Conservation (phyloP, 768 basidiomycete genomes). For the Serendipita vermifera region DNA sequence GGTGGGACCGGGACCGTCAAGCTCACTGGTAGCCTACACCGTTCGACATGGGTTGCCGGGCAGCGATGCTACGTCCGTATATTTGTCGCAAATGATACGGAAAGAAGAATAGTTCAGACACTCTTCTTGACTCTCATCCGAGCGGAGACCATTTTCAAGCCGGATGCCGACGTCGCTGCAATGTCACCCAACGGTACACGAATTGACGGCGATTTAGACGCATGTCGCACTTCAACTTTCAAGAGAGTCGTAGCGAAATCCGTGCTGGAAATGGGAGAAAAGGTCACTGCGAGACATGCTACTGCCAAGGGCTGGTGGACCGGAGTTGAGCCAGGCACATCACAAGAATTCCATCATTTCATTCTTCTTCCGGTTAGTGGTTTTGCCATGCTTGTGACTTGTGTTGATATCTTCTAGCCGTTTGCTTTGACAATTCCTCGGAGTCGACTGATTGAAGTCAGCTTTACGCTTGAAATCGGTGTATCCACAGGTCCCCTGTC, state of each 20-base stretch:
- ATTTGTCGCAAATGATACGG: conserved; percentile 51
- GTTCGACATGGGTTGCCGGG: conserved; percentile 70
- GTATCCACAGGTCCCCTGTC: conserved; percentile 45
- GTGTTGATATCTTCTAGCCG: conserved; percentile 29
- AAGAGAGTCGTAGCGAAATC: conserved; percentile 54
- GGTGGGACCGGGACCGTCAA: conserved; percentile 46
- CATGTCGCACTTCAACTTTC: conserved; percentile 48
- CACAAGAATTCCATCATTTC: conserved; percentile 50
- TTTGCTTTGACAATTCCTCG: conserved; percentile 58
- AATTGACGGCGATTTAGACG: conserved; percentile 29
- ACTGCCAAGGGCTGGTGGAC: conserved; percentile 86
- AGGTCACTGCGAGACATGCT: conserved; percentile 50
- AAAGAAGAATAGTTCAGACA: conserved; percentile 40
- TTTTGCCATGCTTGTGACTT: background rate
- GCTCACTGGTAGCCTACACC: conserved; percentile 53
- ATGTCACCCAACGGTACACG: conserved; percentile 17
- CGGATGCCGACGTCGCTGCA: conserved; percentile 31
- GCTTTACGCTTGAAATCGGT: conserved; percentile 55
- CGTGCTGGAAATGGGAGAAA: conserved; percentile 51
- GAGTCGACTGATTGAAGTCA: conserved; percentile 60
- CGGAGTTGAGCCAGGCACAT: conserved; percentile 54
- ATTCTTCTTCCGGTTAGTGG: conserved; percentile 60
- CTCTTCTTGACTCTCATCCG: conserved; percentile 51
- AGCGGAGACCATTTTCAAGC: conserved; percentile 52
- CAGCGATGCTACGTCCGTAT: conserved; percentile 60